Percentiles rank a stretch among this genome's conserved stretches.
Conservation (phyloP, 2,329 filamentous ascomycete genomes). For the Alternaria triticina region DNA sequence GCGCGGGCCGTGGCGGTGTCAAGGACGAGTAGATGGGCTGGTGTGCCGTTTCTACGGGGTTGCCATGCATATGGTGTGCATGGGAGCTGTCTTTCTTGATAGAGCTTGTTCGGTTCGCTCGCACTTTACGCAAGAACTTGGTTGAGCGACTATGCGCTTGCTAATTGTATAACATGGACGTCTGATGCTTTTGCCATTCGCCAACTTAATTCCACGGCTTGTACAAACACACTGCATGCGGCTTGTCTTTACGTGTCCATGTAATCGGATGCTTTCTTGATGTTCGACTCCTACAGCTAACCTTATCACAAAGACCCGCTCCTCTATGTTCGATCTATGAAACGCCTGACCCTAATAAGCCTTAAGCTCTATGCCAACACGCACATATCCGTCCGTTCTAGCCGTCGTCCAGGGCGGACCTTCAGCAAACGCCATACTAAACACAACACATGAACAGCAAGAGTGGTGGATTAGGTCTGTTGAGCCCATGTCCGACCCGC, state of each 20-base stretch:
- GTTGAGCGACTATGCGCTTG: not conserved
- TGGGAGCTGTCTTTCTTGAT: not conserved
- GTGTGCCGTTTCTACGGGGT: not conserved
- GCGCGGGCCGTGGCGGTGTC: slow-evolving; percentile 57
- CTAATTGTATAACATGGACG: slow-evolving; percentile 9
- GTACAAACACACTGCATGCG: not conserved
- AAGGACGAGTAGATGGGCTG: slow-evolving; percentile 57
- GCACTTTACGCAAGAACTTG: not conserved
- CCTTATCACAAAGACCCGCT: not conserved
- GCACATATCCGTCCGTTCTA: not conserved
- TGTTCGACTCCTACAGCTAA: not conserved
- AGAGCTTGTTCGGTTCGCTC: not conserved
- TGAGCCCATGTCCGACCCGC: not conserved
- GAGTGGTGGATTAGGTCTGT: not conserved
- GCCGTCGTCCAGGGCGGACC: not conserved
- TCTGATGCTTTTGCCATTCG: not conserved
- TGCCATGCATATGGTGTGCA: not conserved
- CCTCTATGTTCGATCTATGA: not conserved
- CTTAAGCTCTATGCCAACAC: not conserved
- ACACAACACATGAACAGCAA: not conserved
- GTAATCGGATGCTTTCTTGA: not conserved
- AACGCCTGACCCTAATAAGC: not conserved
- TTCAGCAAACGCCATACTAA: not conserved
- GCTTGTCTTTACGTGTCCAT: not conserved
- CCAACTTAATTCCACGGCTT: not conserved